A percentile compares a stretch with the other conserved stretches of the same genome.
Conservation (phyloP, 805 yeast genomes). For the Ogataea ganodermae region DNA sequence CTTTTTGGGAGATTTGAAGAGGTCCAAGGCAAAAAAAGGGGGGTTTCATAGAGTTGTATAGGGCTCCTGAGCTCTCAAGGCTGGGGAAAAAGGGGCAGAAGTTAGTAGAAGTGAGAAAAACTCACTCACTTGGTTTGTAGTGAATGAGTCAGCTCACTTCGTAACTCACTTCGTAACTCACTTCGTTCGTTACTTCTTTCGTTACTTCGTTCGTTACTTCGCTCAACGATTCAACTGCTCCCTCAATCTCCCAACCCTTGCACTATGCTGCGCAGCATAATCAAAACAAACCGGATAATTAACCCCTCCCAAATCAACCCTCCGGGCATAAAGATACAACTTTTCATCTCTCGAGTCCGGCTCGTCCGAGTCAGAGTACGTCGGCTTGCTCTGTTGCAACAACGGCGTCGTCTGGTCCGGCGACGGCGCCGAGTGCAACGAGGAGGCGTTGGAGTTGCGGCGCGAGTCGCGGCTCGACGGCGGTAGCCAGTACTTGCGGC, state of each 20-base stretch:
- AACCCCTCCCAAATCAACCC: slow-evolving; percentile 38
- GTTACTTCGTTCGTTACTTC: not conserved
- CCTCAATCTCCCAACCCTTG: slow-evolving; percentile 20
- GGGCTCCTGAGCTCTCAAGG: no score
- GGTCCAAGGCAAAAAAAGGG: no score
- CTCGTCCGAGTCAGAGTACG: slow-evolving; percentile 4
- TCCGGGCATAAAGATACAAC: slow-evolving; percentile 36
- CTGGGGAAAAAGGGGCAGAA: no score
- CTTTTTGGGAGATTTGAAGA: no score
- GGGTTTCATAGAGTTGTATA: no score
- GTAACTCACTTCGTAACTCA: not conserved
- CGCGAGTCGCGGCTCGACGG: slow-evolving; percentile 9
- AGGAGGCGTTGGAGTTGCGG: slow-evolving; percentile 15
- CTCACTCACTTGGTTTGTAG: no score
- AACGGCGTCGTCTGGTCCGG: slow-evolving; percentile 18
- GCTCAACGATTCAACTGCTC: slow-evolving; percentile 5
- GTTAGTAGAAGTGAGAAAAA: no score
- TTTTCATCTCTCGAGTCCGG: slow-evolving; percentile 38
- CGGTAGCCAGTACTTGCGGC: slow-evolving; percentile 81
- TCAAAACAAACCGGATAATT: slow-evolving; percentile 44
- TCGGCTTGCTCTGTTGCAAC: slow-evolving; percentile 9
- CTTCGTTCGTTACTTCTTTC: not conserved
- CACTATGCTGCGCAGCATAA: slow-evolving; percentile 19
- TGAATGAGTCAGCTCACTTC: no score
- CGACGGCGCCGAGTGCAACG: slow-evolving; percentile 15